phyloP scores from a whole-genome alignment of 305 asterid species.

The Fraxinus ornus region DNA sequence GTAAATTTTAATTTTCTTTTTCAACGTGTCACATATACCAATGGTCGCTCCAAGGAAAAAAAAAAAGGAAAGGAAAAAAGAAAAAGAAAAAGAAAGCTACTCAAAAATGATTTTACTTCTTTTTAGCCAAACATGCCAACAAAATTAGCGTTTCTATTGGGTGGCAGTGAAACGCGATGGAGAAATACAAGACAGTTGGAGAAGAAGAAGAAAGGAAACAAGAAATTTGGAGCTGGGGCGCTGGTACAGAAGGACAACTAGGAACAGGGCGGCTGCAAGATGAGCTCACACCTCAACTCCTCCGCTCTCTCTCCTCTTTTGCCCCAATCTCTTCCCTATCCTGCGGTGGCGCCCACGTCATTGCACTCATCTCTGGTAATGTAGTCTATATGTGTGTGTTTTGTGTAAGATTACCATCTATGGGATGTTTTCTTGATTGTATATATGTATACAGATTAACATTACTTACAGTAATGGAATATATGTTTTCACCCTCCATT shows the following conservation, averaged over 20 bases:
- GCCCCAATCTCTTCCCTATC: slow-evolving; percentile 59
- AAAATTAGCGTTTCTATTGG: background rate
- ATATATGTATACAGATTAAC: background rate
- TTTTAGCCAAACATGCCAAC: background rate
- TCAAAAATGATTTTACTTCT: background rate
- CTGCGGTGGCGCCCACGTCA: slow-evolving; percentile 95
- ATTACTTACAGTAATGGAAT: background rate
- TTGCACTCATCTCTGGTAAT: slow-evolving; percentile 65
- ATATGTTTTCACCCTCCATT: background rate
- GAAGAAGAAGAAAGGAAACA: slow-evolving; percentile 22
- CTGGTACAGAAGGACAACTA: slow-evolving; percentile 94
- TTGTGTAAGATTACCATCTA: background rate
- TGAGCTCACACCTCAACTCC: slow-evolving; percentile 58
- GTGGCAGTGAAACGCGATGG: slow-evolving; percentile 1
- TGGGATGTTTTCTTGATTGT: background rate
- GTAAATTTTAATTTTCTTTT: too few species aligned
- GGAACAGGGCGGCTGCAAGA: slow-evolving; percentile 67
- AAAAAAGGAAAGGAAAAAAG: too few species aligned
- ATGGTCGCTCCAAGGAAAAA: too few species aligned
- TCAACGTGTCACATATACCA: too few species aligned
- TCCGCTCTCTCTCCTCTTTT: slow-evolving; percentile 54
- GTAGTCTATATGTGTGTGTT: background rate
- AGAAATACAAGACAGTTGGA: slow-evolving; percentile 27
- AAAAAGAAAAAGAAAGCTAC: background rate
- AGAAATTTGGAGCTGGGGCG: slow-evolving; percentile 95